Base-by-base conservation (phyloP, 352 stramenopile genomes). In the Phytopythium litorale region DNA sequence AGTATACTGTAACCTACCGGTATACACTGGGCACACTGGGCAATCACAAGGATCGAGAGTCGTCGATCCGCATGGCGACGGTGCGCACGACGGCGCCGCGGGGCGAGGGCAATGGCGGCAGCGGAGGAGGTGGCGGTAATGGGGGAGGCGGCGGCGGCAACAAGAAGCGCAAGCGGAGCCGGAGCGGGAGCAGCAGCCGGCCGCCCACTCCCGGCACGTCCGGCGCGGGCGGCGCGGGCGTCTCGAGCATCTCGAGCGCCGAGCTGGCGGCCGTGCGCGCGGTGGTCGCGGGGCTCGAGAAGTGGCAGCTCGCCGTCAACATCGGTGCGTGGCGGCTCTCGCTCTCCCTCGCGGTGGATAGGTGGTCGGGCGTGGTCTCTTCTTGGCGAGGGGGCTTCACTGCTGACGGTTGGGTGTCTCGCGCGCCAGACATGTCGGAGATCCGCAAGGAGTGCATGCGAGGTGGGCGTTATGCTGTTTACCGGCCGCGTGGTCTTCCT, bases 121-220 rank as follows among this genome's bases (percentile, higher is more conserved):
- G 49, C 19, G 61, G 7, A 16, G 42, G 18, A 18, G 23, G 15
- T 2, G 19, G 42, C 42, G 35, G 35, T 40, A 48, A 23, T 19
- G 42, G 42, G 4, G 45, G 62, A 28, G 25, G 49, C 12, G 48
- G 37, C 8, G 43, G 42, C n/a, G 15, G 48, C 16, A 63, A 67
- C 46, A 71, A 68, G 50, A 79, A 80, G 63, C 72, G 70, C 48
- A 78, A 78, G 54, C 71, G 72, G 28, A 75, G 67, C 56, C 51
- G 61, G 13, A 37, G 55, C 28, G 4, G 37, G 25, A 69, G 73
- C 51, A 51, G 45, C 45, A 51, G 45, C 21, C n/a, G 45, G 7
- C 3, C 21, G 45, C 45, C 30, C 3, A 9, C 28, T 30, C 28
- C 28, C 28, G 28, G 28, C 28, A 4, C 4, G 28, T 16, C 46